Evolutionary conservation across 257 asterid genomes (phyloP), one percentile per base, ranked within the genome.

Genomic region (Anisodus tanguticus): DNA sequence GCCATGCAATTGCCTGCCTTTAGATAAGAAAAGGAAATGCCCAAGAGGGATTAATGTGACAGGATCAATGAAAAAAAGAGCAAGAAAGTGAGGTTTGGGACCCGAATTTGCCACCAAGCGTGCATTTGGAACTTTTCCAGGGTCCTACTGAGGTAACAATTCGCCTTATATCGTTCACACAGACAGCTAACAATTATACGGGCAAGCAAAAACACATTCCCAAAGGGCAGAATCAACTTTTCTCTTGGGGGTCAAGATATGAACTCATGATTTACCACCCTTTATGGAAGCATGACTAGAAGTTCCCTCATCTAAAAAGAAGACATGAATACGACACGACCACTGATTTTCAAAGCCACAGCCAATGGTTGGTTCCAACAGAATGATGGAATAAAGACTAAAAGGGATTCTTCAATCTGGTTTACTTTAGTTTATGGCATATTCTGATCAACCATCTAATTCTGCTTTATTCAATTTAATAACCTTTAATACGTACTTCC

Each of bases 101-200:
- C 91, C 89, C 89, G 39, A 79, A 43, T 87, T 67, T 22, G 79
- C 84, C 81, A 86, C 86, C 86, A 83, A 80, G 88, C 83, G 89
- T 88, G 90, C 91, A 79, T 3, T 71, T 43, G 74, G 1, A 63
- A 57, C 86, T 72, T 88, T 85, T 79, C 10, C 81, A 64, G 47
- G 91, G 91, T 3, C 90, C 91, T 82, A 83, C 51, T 17, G 17
- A n/a, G 26, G 68, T 54, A 79, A 83, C 63, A 86, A 35, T 82
- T 68, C 86, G 26, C 69, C 88, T 66, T 80, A 67, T 80, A 79
- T 62, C 83, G 70, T 69, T 86, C 88, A 82, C 82, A 85, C 80
- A 47, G 80, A 53, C 26, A 35, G 3, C 72, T 5, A 70, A 19
- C 76, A 9, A 37, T 63, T 81, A 85, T 55, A 83, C 55, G 58